Base-by-base conservation (phyloP, 2,329 filamentous ascomycete genomes). In the Fusarium brachygibbosum region DNA sequence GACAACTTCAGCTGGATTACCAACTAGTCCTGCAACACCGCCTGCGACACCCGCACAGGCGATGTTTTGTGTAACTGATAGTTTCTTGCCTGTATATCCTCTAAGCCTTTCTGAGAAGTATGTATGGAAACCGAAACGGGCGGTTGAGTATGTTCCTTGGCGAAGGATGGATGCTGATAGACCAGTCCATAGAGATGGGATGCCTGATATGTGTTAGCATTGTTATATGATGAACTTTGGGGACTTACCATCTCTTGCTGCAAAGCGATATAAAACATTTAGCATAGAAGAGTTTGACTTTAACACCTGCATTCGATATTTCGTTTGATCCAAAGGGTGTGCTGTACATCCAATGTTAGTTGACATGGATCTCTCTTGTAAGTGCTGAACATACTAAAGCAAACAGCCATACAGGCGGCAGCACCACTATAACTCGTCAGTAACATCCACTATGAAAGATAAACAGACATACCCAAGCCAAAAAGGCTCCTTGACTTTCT, bases 231-330 rank as follows among this genome's bases (percentile, higher is more conserved):
- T 19, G 2, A 3, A 5, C 13, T 35, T 35, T 8, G 2, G 9
- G 0, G 6, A 34, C 70, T 21, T 61, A 80, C 81, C 82, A 61
- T 83, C 81, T 63, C 79, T 74, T 4, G 75, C 66, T 6, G 81
- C 82, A 57, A 81, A 83, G 21, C 74, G 69, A 19, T 74, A 76
- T 21, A 83, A 66, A 11, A 81, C 77, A 42, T 74, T 73, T 10
- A 83, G 73, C 79, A 83, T 82, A 4, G 80, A 77, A 3, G 79
- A 74, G 55, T 79, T 76, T 3, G 79, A 80, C 40, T 80, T 79
- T 6, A 82, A 71, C 12, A 83, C 80, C 66, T 83, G 82, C 80
- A 83, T 83, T 6, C 82, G 80, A 44, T 83, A 83, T 76, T 83
- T 83, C 0, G 81, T 82, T 57, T 83, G 80, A 46, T 83, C 81